These are phyloP conservation scores for Chlamydomonas incerta DNA, from an alignment of 139 green algal genomes.

Conservation along the genomic window DNA sequence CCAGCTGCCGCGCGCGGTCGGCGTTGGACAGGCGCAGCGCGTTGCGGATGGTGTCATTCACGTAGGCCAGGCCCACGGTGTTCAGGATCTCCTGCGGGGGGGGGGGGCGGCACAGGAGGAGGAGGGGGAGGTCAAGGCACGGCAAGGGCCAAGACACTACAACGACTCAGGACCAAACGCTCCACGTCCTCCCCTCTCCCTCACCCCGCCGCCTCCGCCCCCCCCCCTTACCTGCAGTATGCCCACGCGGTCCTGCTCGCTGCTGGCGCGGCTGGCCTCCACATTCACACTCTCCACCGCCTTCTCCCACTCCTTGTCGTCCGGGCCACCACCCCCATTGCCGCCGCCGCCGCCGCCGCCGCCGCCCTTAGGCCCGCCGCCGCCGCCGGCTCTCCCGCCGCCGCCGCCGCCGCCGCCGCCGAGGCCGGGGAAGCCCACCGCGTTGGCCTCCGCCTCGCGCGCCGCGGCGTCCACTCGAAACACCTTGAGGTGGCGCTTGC, in stretches of 20 bases:
- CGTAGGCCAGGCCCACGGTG: neutral
- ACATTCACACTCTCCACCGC: slow-evolving; percentile 2
- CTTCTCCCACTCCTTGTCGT: neutral
- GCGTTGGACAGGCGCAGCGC: slow-evolving; percentile 22
- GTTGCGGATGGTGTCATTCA: neutral
- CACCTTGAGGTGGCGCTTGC: slow-evolving; percentile 30
- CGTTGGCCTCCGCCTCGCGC: no score
- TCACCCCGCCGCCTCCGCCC: neutral
- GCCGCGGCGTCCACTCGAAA: neutral
- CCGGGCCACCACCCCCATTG: neutral
- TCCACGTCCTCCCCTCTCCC: neutral
- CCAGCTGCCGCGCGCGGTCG: slow-evolving; percentile 10
- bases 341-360: no score
- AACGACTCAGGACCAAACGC: neutral
- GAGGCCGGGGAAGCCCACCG: no score
- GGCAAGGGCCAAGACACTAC: neutral
- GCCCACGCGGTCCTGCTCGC: slow-evolving; percentile 13
- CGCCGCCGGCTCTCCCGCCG: no score
- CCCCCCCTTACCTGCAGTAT: slow-evolving; percentile 13
- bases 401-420: no score
- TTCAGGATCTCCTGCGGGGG: slow-evolving; percentile 20
- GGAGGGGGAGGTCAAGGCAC: no score
- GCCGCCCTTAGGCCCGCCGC: no score
- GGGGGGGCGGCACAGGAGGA: no score
- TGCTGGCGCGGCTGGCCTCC: neutral